These are phyloP conservation scores for Crataegus laevigata DNA, from an alignment of 306 rosid species.

Conservation along the genomic window DNA sequence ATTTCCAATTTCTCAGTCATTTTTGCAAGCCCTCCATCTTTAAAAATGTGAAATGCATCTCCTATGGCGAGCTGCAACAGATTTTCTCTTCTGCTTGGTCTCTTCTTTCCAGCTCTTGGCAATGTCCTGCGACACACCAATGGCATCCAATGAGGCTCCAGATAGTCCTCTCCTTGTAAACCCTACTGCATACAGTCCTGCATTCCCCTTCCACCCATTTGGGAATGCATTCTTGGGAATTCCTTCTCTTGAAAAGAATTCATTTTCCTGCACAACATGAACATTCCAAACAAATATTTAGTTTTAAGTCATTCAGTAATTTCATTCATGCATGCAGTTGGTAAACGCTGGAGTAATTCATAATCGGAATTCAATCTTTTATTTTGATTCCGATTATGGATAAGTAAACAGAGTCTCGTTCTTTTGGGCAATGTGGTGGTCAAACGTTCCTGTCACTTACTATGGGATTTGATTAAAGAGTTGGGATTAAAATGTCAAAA, in stretches of 20 bases:
- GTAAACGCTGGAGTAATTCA: too few relatives aligned
- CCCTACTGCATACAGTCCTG: slow-evolving; percentile 85
- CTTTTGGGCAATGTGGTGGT: too few relatives aligned
- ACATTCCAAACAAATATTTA: slow-evolving; percentile 9
- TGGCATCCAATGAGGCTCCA: slow-evolving; percentile 84
- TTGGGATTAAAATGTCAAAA: too few relatives aligned
- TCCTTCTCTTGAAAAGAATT: slow-evolving; percentile 70
- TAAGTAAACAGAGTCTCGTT: too few relatives aligned
- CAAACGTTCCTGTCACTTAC: too few relatives aligned
- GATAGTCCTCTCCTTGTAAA: slow-evolving; percentile 85
- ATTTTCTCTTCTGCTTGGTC: slow-evolving; percentile 51
- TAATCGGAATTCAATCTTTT: too few relatives aligned
- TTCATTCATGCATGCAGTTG: too few relatives aligned
- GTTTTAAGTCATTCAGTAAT: background rate
- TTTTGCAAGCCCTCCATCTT: background rate
- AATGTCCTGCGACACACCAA: slow-evolving; percentile 80
- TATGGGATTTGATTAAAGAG: too few relatives aligned
- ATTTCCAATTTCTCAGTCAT: background rate
- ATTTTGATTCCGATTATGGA: too few relatives aligned
- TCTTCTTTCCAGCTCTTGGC: slow-evolving; percentile 86
- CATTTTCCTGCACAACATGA: slow-evolving; percentile 53
- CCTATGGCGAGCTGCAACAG: slow-evolving; percentile 59
- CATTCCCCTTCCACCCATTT: slow-evolving; percentile 89
- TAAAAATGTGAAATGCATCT: slow-evolving; percentile 85
- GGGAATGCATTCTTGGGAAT: slow-evolving; percentile 75